Percentiles rank a stretch among this genome's conserved stretches.
phyloP scores from a whole-genome alignment of 2,329 filamentous ascomycete species.

The Aspergillus pseudonomiae region DNA sequence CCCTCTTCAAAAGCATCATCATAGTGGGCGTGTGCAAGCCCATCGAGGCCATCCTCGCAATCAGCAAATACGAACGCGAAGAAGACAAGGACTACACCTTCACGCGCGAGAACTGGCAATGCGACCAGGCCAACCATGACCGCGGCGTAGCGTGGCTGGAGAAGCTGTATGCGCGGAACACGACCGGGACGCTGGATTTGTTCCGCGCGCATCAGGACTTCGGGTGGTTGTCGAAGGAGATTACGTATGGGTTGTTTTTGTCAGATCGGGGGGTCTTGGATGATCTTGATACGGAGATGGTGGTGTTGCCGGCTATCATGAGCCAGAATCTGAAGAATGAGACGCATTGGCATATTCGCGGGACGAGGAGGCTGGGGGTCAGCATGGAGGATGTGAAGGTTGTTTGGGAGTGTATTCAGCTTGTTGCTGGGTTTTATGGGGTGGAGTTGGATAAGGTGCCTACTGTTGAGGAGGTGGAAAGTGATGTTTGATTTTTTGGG shows the following conservation, averaged over 20 bases:
- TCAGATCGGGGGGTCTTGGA: conserved; percentile 46
- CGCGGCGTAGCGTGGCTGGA: conserved; percentile 60
- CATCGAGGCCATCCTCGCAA: conserved; percentile 62
- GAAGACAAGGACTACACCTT: conserved; percentile 62
- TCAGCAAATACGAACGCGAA: conserved; percentile 53
- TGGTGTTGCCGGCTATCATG: conserved; percentile 49
- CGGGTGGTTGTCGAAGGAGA: conserved; percentile 72
- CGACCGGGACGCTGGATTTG: conserved; percentile 33
- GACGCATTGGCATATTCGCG: conserved; percentile 51
- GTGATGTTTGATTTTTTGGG: conserved; percentile 28
- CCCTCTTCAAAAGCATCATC: conserved; percentile 60
- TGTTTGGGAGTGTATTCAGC: conserved; percentile 35
- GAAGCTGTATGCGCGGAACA: conserved; percentile 59
- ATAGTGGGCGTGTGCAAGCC: conserved; percentile 66
- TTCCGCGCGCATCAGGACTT: conserved; percentile 53
- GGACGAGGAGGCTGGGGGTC: conserved; percentile 44
- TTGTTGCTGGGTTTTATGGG: conserved; percentile 33
- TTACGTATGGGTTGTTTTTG: conserved; percentile 65
- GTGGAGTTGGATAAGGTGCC: conserved; percentile 34
- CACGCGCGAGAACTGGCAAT: conserved; percentile 62
- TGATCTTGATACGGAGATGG: conserved; percentile 48
- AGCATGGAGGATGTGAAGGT: conserved; percentile 45
- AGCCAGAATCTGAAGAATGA: conserved; percentile 47
- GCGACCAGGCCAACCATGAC: conserved; percentile 57
- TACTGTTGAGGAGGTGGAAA: conserved; percentile 35